These are phyloP conservation scores for Zoysia matrella DNA, from an alignment of 202 grass and related monocot species.

Conservation along the genomic window DNA sequence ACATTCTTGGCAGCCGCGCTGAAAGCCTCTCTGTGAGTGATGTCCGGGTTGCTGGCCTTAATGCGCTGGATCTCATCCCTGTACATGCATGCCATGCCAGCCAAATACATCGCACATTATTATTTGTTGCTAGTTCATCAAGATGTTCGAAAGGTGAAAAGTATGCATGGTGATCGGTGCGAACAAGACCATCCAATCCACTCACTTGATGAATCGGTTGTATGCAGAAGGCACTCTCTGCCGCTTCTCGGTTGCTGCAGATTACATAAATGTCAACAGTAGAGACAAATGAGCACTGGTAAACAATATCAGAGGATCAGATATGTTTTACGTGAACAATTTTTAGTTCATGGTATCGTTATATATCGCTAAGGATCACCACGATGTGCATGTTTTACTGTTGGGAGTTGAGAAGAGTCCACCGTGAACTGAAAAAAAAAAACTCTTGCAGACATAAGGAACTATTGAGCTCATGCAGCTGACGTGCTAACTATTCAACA, in stretches of 20 bases:
- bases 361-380: neutral
- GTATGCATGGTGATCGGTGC: neutral
- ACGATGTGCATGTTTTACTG: neutral
- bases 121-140: neutral
- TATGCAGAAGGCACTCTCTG: constrained; percentile 97
- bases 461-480: constrained; percentile 52
- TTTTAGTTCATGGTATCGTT: neutral
- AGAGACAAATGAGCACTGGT: too few species aligned
- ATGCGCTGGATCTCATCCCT: constrained; percentile 99
- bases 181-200: neutral
- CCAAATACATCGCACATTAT: constrained; percentile 2
- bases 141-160: neutral
- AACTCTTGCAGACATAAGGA: constrained; percentile 9
- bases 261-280: constrained; percentile 9
- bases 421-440: constrained; percentile 10
- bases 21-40: constrained; percentile 98
- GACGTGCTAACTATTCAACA: constrained; percentile 44
- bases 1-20: constrained; percentile 99
- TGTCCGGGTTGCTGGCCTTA: constrained; percentile 91
- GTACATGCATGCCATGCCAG: neutral
- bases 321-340: too few species aligned
- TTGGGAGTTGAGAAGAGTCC: constrained; percentile 28
- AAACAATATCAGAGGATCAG: too few species aligned
- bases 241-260: constrained; percentile 85
- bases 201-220: constrained; percentile 99